These are phyloP conservation scores for Boletales sp. DNA, from an alignment of 768 basidiomycete species.

Conservation along the genomic window DNA sequence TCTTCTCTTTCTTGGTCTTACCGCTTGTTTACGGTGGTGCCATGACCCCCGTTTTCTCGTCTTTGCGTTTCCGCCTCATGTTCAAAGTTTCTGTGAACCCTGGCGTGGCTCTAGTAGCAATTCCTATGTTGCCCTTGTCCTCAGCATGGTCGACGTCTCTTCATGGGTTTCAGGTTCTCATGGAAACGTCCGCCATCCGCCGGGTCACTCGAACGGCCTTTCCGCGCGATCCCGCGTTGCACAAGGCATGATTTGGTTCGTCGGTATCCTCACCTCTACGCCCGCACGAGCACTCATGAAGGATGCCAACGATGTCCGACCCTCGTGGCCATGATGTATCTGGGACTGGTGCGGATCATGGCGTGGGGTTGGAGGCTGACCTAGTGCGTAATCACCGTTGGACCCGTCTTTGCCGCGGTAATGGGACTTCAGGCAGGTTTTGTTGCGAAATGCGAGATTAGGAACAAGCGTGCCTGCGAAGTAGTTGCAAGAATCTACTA, in stretches of 20 bases:
- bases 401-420: slow-evolving; percentile 72
- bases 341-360: slow-evolving; percentile 92
- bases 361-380: slow-evolving; percentile 88
- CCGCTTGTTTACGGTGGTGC: slow-evolving; percentile 73
- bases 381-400: slow-evolving; percentile 83
- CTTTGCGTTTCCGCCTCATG: slow-evolving; percentile 76
- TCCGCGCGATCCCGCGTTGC: slow-evolving; percentile 63
- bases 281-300: slow-evolving; percentile 79
- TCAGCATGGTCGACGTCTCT: slow-evolving; percentile 57
- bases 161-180: slow-evolving; percentile 76
- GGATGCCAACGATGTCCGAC: slow-evolving; percentile 90
- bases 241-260: slow-evolving; percentile 85
- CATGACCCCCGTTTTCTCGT: slow-evolving; percentile 91
- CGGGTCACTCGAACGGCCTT: slow-evolving; percentile 70
- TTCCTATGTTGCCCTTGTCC: slow-evolving; percentile 60
- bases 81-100: slow-evolving; percentile 73
- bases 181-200: slow-evolving; percentile 68
- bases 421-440: slow-evolving; percentile 74
- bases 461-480: slow-evolving; percentile 86
- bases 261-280: slow-evolving; percentile 51
- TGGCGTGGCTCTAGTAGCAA: slow-evolving; percentile 58
- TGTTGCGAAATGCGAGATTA: no score
- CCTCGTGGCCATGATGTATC: slow-evolving; percentile 72
- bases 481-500: slow-evolving; percentile 82
- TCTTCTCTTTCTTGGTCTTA: slow-evolving; percentile 64